phyloP scores from a whole-genome alignment of 2,329 filamentous ascomycete species.

The Gremmenia infestans region DNA sequence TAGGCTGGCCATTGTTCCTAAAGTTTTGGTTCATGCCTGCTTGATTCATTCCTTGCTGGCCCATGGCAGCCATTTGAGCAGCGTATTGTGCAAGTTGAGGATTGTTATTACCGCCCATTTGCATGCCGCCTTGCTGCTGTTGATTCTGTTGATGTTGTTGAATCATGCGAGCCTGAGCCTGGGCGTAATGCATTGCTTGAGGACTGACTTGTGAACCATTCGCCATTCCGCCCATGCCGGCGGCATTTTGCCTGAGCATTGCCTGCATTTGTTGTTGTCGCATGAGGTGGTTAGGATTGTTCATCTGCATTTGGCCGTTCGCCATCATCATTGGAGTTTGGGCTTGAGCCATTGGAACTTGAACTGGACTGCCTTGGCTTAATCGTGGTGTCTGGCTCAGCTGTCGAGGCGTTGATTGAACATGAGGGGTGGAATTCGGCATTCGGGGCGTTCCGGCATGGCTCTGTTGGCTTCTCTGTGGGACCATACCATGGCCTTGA shows the following conservation, averaged over 20 bases:
- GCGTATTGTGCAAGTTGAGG: slow-evolving; percentile 19
- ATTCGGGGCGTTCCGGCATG: slow-evolving; percentile 61
- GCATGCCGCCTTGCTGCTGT: slow-evolving; percentile 21
- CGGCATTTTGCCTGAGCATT: slow-evolving; percentile 25
- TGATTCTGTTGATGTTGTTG: slow-evolving; percentile 28
- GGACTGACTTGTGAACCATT: slow-evolving; percentile 31
- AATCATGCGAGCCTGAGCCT: not conserved
- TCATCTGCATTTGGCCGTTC: slow-evolving; percentile 30
- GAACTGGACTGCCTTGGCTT: slow-evolving; percentile 57
- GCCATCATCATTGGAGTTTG: slow-evolving; percentile 53
- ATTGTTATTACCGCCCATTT: slow-evolving; percentile 4
- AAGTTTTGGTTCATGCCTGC: slow-evolving; percentile 27
- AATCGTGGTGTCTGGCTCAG: slow-evolving; percentile 57
- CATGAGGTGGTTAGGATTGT: slow-evolving; percentile 30
- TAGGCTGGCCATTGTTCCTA: slow-evolving; percentile 31
- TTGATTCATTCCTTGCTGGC: slow-evolving; percentile 17
- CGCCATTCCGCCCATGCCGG: slow-evolving; percentile 33
- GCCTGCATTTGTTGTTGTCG: slow-evolving; percentile 26
- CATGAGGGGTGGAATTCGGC: slow-evolving; percentile 56
- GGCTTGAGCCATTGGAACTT: slow-evolving; percentile 52
- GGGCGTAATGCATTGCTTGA: slow-evolving; percentile 3
- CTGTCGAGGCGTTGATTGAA: slow-evolving; percentile 56
- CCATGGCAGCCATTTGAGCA: slow-evolving; percentile 21
- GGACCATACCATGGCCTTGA: slow-evolving; percentile 58
- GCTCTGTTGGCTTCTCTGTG: slow-evolving; percentile 61